Evolutionary conservation across 306 rosid species (phyloP), one percentile per base, ranked within the genome.

Genomic region (Begonia fuchsioides): DNA sequence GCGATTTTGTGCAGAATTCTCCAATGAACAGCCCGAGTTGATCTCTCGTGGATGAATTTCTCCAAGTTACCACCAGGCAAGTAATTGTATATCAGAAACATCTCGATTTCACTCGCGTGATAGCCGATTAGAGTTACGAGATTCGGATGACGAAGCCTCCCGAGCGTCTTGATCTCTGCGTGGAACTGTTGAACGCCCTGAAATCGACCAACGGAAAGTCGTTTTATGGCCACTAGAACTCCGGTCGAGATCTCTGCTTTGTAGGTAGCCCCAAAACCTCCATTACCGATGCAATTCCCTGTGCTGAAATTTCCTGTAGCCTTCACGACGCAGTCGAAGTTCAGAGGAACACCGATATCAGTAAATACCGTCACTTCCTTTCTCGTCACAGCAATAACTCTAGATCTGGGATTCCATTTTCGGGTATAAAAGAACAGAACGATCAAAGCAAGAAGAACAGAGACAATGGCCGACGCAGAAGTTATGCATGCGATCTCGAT

Each of bases 231-330:
- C 53, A 87, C 86, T 12, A 83, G 44, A 20, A 50, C 51, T 45
- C 83, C 81, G 15, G 82, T 68, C 0, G 88, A 32, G 55, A 87
- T 64, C 83, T 83, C 94, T 48, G 96, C 96, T 64, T 80, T 87
- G 35, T 87, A 87, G 17, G 96, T 87, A 46, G 96, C 83, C 14
- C 96, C 96, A 62, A 87, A 87, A 38, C 96, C 96, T 57, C 96
- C 96, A 80, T 56, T 87, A 45, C 96, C 96, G 26, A 87, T 87
- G 49, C 93, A 87, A 71, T 87, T 87, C 67, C 93, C 58, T 4
- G 88, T 73, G 66, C 76, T 87, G 70, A 83, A 87, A 58, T 76
- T 72, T 7, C 73, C 86, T 0, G 96, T 87, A 62, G 88, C 93
- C 44, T 58, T 77, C 50, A 87, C 94, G 17, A 87, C 96, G 66